Evolutionary conservation across 129 eudicot genomes (phyloP), one percentile per base, ranked within the genome.

Genomic region (Pulicaria dysenterica): DNA sequence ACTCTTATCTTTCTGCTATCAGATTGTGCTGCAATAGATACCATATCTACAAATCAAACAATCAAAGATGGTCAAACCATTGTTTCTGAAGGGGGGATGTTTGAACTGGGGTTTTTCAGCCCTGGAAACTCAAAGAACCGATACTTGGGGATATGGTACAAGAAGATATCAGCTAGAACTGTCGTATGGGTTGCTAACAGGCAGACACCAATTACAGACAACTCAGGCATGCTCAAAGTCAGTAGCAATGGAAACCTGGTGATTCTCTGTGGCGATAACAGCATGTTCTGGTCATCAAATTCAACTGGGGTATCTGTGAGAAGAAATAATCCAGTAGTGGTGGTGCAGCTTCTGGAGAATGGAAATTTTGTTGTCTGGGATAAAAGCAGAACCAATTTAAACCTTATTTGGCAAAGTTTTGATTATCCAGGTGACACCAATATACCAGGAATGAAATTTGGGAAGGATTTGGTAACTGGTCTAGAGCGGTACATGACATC

Each of bases 391-490:
- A 56, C 37, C 45, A 8, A 46, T 2, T 2, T 9, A 40, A 44
- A 41, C 31, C 67, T 24, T 1, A 8, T 37, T 11, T 76, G 81
- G 81, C 75, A 76, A 46, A 76, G 81, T 15, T 77, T 67, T 59
- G 70, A 77, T 39, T 67, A 57, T 42, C 81, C 81, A 1, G 56
- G 76, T 9, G 70, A 77, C 39, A 73, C 79, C 3, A 0, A 46
- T 8, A 64, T 79, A 44, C 70, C 83, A 7, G 48, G 56, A 46
- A 44, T 79, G 83, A 79, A 73, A 42, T 16, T 76, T 13, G 85
- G 85, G 74, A 61, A 59, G 66, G 73, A 81, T 69, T 62, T 68
- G 37, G 69, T 54, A 8, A 47, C 72, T 2, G 81, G 85, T 38
- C 5, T 73, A 39, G 64, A 58, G 36, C 40, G 49, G 54, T 58